Conservation (phyloP, 177 flowering plant genomes). For the Vitis hybrid region DNA sequence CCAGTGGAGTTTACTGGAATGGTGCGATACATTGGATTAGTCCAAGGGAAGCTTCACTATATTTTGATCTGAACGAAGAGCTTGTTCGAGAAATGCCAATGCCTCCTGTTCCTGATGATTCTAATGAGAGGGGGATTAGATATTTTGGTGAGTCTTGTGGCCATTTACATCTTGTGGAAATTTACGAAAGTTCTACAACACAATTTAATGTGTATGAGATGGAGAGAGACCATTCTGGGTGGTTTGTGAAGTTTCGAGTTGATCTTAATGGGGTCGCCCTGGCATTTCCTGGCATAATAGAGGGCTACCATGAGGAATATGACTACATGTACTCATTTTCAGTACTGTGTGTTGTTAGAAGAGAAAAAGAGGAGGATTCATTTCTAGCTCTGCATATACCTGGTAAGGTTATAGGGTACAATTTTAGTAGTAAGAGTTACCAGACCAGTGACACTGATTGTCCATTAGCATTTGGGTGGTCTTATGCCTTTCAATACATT, state of each 20-base stretch:
- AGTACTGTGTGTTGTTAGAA: neutral
- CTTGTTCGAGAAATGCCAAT: neutral
- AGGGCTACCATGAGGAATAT: neutral
- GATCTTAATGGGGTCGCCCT: neutral
- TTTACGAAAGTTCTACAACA: neutral
- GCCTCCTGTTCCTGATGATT: neutral
- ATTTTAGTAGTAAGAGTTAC: neutral
- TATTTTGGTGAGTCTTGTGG: neutral
- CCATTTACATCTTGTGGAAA: neutral
- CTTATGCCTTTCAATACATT: neutral
- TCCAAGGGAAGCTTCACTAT: neutral
- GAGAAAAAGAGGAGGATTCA: neutral
- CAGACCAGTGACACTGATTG: neutral
- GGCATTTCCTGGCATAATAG: neutral
- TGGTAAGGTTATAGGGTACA: neutral
- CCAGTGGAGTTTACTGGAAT: slow-evolving; percentile 19
- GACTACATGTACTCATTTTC: neutral
- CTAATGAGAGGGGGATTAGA: neutral
- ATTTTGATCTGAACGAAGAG: slow-evolving; percentile 19
- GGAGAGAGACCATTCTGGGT: neutral
- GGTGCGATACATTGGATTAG: slow-evolving; percentile 28
- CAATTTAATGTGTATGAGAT: neutral
- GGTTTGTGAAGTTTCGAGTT: neutral
- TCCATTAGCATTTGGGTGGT: neutral
- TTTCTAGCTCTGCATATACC: neutral